A percentile compares a stretch with the other conserved stretches of the same genome.
These are phyloP conservation scores for Epichloe sylvatica DNA, from an alignment of 2,329 filamentous ascomycete species.

Conservation along the genomic window DNA sequence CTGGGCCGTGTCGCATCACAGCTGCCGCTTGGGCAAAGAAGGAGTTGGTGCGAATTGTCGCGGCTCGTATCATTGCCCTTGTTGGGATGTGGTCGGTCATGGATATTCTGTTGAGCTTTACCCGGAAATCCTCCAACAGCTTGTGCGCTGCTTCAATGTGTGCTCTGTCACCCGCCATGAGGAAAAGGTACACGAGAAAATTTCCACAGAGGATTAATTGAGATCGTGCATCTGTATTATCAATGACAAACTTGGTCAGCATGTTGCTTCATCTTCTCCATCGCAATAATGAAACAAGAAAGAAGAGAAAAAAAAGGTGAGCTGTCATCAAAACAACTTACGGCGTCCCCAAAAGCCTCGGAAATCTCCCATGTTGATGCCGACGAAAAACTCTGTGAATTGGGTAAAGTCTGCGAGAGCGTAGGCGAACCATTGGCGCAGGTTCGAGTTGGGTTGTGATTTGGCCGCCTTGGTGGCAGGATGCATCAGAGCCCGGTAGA, in stretches of 20 bases:
- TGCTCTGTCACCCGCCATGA: slow-evolving; percentile 23
- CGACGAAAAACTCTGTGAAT: slow-evolving; percentile 25
- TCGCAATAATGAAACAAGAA: not conserved
- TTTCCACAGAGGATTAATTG: slow-evolving; percentile 34
- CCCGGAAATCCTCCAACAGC: slow-evolving; percentile 24
- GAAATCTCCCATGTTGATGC: slow-evolving; percentile 21
- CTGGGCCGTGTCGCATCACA: slow-evolving; percentile 12
- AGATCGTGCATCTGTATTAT: slow-evolving; percentile 20
- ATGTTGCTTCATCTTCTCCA: not conserved
- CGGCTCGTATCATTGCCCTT: slow-evolving; percentile 21
- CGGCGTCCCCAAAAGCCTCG: slow-evolving; percentile 31
- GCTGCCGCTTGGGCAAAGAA: slow-evolving; percentile 25
- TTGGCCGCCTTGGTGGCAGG: slow-evolving; percentile 30
- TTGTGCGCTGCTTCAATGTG: slow-evolving; percentile 23
- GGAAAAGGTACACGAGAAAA: slow-evolving; percentile 34
- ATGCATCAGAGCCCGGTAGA: slow-evolving; percentile 31
- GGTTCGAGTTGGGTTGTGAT: slow-evolving; percentile 19
- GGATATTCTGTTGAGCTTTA: slow-evolving; percentile 21
- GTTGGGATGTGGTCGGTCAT: slow-evolving; percentile 17
- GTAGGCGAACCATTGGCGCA: slow-evolving; percentile 20
- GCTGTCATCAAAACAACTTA: slow-evolving; percentile 14
- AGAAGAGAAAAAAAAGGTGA: not conserved
- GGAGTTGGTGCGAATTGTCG: slow-evolving; percentile 24
- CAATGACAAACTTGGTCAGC: not conserved
- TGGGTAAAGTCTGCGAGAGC: slow-evolving; percentile 23